Percentiles rank a stretch among this genome's conserved stretches.
These are phyloP conservation scores for Metschnikowia matae DNA, from an alignment of 805 yeast genomes.

Conservation along the genomic window DNA sequence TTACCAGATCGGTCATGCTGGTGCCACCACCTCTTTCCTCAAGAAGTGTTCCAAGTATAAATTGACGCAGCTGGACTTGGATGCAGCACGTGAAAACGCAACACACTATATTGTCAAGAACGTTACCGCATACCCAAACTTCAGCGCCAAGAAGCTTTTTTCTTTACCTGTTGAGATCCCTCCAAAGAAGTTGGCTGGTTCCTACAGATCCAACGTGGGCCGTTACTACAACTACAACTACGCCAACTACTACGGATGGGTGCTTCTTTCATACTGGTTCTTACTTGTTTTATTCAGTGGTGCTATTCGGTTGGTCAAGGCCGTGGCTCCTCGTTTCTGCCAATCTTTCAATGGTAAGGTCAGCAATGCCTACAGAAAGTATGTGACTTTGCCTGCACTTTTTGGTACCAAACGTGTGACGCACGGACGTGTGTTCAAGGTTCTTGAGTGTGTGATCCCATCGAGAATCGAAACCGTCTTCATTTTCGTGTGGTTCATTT, in stretches of 20 bases:
- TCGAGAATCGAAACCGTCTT: conserved; percentile 23
- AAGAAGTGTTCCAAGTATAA: conserved; percentile 11
- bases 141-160: conserved; percentile 26
- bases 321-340: conserved; percentile 36
- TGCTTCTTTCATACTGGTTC: conserved; percentile 47
- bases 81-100: conserved; percentile 40
- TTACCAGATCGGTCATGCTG: conserved; percentile 19
- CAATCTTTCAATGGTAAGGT: conserved; percentile 27
- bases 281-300: conserved; percentile 40
- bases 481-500: conserved; percentile 18
- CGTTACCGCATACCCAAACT: conserved; percentile 26
- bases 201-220: conserved; percentile 25
- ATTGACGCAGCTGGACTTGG: conserved; percentile 29
- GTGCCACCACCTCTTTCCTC: conserved; percentile 16
- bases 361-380: conserved; percentile 23
- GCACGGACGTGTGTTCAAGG: conserved; percentile 3
- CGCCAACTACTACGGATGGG: conserved; percentile 37
- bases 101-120: conserved; percentile 34
- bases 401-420: conserved; percentile 13
- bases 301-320: conserved; percentile 35
- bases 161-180: conserved; percentile 35
- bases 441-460: conserved; percentile 29
- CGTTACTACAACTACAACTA: conserved; percentile 38
- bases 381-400: conserved; percentile 29
- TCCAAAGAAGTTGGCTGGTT: conserved; percentile 19